phyloP scores from a whole-genome alignment of 805 yeast species.

The Starmerella bombi region DNA sequence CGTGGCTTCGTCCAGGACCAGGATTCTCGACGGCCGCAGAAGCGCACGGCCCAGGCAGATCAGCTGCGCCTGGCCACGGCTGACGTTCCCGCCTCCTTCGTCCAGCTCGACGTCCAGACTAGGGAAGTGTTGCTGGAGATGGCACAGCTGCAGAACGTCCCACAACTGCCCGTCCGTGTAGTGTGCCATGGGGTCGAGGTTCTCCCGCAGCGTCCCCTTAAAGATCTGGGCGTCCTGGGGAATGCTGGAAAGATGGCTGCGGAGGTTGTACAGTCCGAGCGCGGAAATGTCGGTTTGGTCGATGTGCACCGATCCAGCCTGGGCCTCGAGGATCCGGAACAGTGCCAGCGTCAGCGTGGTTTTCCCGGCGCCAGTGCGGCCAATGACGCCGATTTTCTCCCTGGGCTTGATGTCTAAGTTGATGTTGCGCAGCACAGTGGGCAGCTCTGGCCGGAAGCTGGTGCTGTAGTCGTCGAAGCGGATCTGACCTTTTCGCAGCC shows the following conservation, averaged over 20 bases:
- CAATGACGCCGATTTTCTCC: conserved; percentile 81
- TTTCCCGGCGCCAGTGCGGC: conserved; percentile 95
- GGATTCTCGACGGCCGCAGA: conserved; percentile 48
- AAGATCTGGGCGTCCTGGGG: conserved; percentile 70
- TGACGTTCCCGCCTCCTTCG: conserved; percentile 68
- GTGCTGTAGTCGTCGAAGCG: conserved; percentile 61
- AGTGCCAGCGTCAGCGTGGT: conserved; percentile 84
- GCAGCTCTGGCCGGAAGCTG: conserved; percentile 70
- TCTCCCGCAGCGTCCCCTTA: conserved; percentile 49
- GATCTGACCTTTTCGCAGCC: conserved; percentile 66
- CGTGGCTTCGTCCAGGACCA: conserved; percentile 67
- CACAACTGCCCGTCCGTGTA: conserved; percentile 42
- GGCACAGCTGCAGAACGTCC: conserved; percentile 47
- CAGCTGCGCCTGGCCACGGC: conserved; percentile 72
- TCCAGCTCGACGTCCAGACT: conserved; percentile 39
- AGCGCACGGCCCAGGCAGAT: conserved; percentile 68
- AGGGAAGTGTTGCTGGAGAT: conserved; percentile 33
- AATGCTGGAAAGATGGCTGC: conserved; percentile 50
- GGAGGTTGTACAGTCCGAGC: conserved; percentile 45
- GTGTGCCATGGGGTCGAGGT: conserved; percentile 51
- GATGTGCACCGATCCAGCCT: conserved; percentile 39
- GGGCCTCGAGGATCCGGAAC: conserved; percentile 46
- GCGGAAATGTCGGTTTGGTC: conserved; percentile 45
- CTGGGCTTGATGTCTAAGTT: conserved; percentile 58
- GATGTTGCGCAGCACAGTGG: conserved; percentile 68